Evolutionary conservation across 805 yeast species (phyloP), one percentile per base, ranked within the genome.

Genomic region (Tetrapisispora phaffii): DNA sequence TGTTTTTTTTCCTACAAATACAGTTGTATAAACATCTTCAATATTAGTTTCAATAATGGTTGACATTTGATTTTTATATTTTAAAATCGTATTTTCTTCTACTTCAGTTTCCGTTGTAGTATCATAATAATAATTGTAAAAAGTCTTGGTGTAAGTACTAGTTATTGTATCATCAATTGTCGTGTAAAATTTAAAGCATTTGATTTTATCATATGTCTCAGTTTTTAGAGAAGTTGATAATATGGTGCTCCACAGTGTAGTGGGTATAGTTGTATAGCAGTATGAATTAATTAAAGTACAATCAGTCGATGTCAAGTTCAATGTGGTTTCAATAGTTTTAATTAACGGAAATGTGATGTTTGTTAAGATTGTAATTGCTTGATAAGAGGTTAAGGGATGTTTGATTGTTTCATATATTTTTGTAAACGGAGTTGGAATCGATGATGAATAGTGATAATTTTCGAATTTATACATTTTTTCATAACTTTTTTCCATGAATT

Each of bases 51-150:
- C 45, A 4, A 38, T 36, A 5, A 21, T 17, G 8, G 28, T 36
- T 10, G 13, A 29, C 16, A 20, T 9, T 15, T 42, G 41, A 7
- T 29, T 20, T 36, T 29, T 35, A 31, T 29, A 36, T 36, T 36
- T 42, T 12, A 36, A 13, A 9, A 34, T n/a, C 7, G 22, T 29
- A 16, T 23, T 21, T 22, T 6, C 22, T 16, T 35, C 31, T 16
- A 37, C 26, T 23, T 29, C 35, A 21, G 45, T 42, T 21, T 36
- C 36, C 2, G 41, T 42, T 7, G 17, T 29, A 6, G 41, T 35
- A n/a, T 16, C 7, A 31, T 35, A 10, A 17, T 24, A 12, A 17
- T 7, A n/a, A 20, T 21, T 22, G 23, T 20, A 29, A 4, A 16
- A n/a, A 10, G 24, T 17, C 31, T 42, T 29, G 9, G 29, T 35